phyloP scores from a whole-genome alignment of 306 rosid genomes.

The Dalbergia cultrata region DNA sequence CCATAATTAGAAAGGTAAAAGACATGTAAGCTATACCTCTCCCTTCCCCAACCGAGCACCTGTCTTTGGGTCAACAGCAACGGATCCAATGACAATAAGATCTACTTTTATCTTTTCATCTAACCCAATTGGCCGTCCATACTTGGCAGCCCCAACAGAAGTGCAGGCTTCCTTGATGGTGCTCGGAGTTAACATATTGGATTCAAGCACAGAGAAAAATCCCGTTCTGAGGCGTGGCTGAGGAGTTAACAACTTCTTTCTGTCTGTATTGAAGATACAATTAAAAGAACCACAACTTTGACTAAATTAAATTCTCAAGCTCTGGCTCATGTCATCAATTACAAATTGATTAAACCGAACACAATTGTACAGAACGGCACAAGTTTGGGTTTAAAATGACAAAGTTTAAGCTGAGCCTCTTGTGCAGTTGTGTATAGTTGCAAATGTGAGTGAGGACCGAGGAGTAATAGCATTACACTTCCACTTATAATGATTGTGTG shows the following conservation, averaged over 20 bases:
- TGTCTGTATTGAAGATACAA: constrained; percentile 56
- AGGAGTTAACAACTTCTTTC: constrained; percentile 86
- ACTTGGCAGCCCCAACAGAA: constrained; percentile 85
- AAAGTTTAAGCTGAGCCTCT: constrained; percentile 3
- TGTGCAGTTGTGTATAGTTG: not conserved
- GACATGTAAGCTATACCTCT: constrained; percentile 63
- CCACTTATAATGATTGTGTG: not conserved
- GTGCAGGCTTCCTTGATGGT: constrained; percentile 78
- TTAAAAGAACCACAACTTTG: constrained; percentile 6
- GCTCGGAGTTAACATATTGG: constrained; percentile 55
- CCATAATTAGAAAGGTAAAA: constrained; percentile 8
- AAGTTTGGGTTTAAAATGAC: constrained; percentile 17
- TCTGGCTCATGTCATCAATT: not conserved
- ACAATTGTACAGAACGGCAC: not conserved
- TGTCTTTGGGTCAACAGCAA: constrained; percentile 87
- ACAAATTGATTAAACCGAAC: not conserved
- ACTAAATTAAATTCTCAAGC: not conserved
- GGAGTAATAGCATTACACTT: not conserved
- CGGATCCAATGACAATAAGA: constrained; percentile 88
- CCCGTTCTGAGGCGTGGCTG: constrained; percentile 92
- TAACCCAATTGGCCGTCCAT: constrained; percentile 82
- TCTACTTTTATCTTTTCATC: constrained; percentile 87
- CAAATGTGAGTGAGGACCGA: not conserved
- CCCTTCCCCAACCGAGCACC: constrained; percentile 98
- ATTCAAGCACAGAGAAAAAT: constrained; percentile 81